Evolutionary conservation across 352 stramenopile species (phyloP).

Genomic region (Phytopythium litorale): DNA sequence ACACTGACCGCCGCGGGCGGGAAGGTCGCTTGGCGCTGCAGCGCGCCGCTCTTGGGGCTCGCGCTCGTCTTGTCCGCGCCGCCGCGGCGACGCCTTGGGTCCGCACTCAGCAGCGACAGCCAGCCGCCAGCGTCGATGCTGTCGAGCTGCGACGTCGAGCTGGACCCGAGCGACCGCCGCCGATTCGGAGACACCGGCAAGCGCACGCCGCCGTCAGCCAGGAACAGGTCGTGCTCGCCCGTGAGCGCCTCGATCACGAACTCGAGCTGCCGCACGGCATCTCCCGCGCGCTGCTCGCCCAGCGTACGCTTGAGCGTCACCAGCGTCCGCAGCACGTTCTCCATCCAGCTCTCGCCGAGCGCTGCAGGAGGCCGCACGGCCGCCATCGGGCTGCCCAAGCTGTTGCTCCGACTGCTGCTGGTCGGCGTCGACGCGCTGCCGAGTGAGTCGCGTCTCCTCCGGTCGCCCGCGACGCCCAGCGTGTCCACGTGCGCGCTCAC

Average conservation of each 20-base stretch:
- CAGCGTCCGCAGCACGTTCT: conserved; percentile 63
- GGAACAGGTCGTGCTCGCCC: conserved; percentile 64
- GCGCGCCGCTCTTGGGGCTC: background rate
- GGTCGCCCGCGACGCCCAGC: conserved; percentile 36
- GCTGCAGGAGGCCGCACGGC: conserved; percentile 4
- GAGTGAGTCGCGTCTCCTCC: background rate
- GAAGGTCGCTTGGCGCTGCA: conserved; percentile 1
- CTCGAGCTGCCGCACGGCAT: conserved; percentile 40
- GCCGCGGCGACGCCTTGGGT: conserved; percentile 16
- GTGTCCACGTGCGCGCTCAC: conserved; percentile 58
- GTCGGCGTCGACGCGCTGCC: background rate
- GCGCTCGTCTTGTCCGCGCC: background rate
- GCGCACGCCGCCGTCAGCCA: conserved; percentile 12
- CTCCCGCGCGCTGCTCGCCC: conserved; percentile 19
- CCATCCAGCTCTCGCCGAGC: conserved; percentile 69
- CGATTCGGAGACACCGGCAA: background rate
- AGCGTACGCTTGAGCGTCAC: conserved; percentile 35
- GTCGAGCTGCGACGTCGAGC: conserved; percentile 11
- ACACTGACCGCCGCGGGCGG: conserved; percentile 11
- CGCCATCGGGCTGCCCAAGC: background rate
- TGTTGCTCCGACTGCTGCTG: background rate
- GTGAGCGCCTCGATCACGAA: conserved; percentile 67
- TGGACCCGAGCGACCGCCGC: background rate
- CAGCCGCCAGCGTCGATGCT: conserved; percentile 32
- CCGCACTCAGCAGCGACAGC: conserved; percentile 52